Evolutionary conservation across 192 early-diverging fungal genomes (phyloP).

Genomic region (Thoreauomyces humboldtii): DNA sequence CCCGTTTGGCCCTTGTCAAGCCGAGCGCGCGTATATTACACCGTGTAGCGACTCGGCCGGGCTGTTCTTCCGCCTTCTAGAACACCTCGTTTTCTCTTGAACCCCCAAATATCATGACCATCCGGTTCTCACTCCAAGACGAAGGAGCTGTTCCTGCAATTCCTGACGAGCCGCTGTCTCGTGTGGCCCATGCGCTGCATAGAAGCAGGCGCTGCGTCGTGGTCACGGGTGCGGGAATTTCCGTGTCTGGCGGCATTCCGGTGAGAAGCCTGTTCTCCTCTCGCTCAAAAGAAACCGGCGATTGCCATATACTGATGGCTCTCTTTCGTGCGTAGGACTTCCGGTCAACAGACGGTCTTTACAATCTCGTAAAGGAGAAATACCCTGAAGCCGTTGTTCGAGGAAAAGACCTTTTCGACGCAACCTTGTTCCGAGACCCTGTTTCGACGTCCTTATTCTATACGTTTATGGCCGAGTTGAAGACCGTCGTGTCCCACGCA

Average conservation of each 20-base stretch:
- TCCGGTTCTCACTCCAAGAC: slow-evolving; percentile 5
- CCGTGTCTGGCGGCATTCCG: slow-evolving; percentile 84
- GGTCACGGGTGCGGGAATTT: slow-evolving; percentile 87
- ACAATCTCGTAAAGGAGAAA: slow-evolving; percentile 74
- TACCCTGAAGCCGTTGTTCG: slow-evolving; percentile 69
- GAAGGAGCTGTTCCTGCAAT: no score
- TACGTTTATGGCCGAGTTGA: slow-evolving; percentile 84
- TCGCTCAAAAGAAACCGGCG: no score
- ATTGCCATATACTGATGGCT: no score
- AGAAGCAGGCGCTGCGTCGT: slow-evolving; percentile 49
- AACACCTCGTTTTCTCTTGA: no score
- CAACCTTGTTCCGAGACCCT: slow-evolving; percentile 70
- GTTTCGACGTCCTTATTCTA: slow-evolving; percentile 57
- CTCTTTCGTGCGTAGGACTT: no score
- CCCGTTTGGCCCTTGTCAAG: no score
- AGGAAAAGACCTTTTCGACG: slow-evolving; percentile 86
- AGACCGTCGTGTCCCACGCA: slow-evolving; percentile 68
- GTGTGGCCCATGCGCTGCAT: slow-evolving; percentile 24
- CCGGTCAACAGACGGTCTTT: slow-evolving; percentile 79
- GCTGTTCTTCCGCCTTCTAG: no score
- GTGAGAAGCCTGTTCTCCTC: no score
- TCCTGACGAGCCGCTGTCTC: background rate
- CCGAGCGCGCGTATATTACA: no score
- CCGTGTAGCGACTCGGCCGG: no score
- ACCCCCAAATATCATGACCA: slow-evolving; percentile 3